Evolutionary conservation across 1,284 basidiomycete genomes (phyloP).

Genomic region (Boletellus deceptivus): DNA sequence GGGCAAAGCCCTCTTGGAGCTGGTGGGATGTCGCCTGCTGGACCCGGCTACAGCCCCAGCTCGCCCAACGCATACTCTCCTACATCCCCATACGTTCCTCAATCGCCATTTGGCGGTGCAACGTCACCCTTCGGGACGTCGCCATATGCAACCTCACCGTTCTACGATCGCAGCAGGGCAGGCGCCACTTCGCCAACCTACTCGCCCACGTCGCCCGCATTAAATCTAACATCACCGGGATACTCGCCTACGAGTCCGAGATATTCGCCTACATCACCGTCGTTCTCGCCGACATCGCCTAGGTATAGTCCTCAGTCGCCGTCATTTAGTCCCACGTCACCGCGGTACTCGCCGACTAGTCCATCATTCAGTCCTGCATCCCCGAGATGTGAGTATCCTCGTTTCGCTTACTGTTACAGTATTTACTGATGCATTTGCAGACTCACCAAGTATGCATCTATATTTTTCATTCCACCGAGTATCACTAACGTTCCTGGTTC

Average conservation of each 20-base stretch:
- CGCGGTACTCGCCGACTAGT: conserved; percentile 81
- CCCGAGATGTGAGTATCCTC: conserved; percentile 64
- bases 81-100: conserved; percentile 84
- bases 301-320: conserved; percentile 81
- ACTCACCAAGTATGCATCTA: conserved; percentile 71
- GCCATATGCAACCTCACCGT: conserved; percentile 77
- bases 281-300: conserved; percentile 84
- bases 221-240: conserved; percentile 77
- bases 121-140: conserved; percentile 83
- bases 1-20: conserved; percentile 81
- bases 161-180: conserved; percentile 64
- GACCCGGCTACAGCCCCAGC: conserved; percentile 76
- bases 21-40: conserved; percentile 78
- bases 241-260: conserved; percentile 88
- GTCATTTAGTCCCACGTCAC: conserved; percentile 83
- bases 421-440: conserved; percentile 40
- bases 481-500: conserved; percentile 16
- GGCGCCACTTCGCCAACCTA: conserved; percentile 78
- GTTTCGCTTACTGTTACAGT: conserved; percentile 1
- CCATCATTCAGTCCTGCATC: conserved; percentile 87
- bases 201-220: conserved; percentile 79
- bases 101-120: conserved; percentile 77
- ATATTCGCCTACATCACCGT: conserved; percentile 83
- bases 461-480: conserved; percentile 10
- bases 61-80: conserved; percentile 85